phyloP scores from a whole-genome alignment of 495 filamentous ascomycete genomes.

The Xylaria venustula region DNA sequence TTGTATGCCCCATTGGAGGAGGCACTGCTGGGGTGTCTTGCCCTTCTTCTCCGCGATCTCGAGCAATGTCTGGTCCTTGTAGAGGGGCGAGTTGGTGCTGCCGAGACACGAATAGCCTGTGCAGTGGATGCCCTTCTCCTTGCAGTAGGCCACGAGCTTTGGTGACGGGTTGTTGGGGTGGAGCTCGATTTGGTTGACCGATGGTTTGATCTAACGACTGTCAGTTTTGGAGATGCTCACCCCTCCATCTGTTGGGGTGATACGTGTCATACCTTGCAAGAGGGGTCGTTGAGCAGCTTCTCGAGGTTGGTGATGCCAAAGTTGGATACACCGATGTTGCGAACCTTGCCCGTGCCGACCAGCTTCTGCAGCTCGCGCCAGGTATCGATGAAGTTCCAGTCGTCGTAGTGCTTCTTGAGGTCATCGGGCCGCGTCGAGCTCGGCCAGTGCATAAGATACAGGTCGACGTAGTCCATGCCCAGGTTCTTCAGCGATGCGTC shows the following conservation, averaged over 20 bases:
- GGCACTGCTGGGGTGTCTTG: slow-evolving; percentile 65
- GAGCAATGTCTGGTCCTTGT: slow-evolving; percentile 60
- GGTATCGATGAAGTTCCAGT: slow-evolving; percentile 82
- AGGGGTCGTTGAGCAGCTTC: slow-evolving; percentile 60
- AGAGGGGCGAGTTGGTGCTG: slow-evolving; percentile 51
- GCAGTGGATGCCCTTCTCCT: slow-evolving; percentile 64
- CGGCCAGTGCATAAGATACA: slow-evolving; percentile 89
- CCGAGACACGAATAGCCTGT: slow-evolving; percentile 70
- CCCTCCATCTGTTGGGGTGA: slow-evolving; percentile 44
- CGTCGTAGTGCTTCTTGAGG: slow-evolving; percentile 38
- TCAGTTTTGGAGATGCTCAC: slow-evolving; percentile 46
- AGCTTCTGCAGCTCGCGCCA: slow-evolving; percentile 86
- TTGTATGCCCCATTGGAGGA: slow-evolving; percentile 67
- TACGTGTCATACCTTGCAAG: slow-evolving; percentile 36
- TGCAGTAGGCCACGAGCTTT: slow-evolving; percentile 73
- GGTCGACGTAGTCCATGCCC: slow-evolving; percentile 74
- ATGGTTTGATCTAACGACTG: slow-evolving; percentile 65
- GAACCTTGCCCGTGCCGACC: slow-evolving; percentile 72
- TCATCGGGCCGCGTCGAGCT: slow-evolving; percentile 45
- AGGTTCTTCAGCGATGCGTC: slow-evolving; percentile 67
- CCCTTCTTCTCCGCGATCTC: slow-evolving; percentile 64
- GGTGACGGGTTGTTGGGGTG: slow-evolving; percentile 79
- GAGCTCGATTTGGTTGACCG: slow-evolving; percentile 91
- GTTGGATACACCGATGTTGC: slow-evolving; percentile 81
- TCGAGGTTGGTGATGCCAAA: slow-evolving; percentile 69